Conservation (phyloP, 768 basidiomycete species). For the Hebeloma cylindrosporum region DNA sequence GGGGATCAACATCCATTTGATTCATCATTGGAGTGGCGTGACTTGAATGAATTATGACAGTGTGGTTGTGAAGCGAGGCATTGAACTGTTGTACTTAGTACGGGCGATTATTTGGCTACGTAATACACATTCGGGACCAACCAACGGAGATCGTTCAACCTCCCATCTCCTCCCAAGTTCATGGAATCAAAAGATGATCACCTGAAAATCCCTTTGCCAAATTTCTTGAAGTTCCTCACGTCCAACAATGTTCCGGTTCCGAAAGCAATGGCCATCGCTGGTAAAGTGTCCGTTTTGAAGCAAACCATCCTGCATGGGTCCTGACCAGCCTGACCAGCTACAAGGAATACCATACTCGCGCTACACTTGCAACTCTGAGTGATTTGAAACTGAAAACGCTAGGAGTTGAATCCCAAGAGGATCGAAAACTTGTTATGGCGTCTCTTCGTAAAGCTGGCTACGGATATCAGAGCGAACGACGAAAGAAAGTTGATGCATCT, state of each 20-base stretch:
- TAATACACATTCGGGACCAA: no score
- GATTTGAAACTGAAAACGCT: slow-evolving; percentile 56
- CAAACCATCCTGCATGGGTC: not conserved
- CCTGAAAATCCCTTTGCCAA: slow-evolving; percentile 62
- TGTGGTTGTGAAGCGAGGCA: no score
- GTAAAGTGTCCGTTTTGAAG: slow-evolving; percentile 56
- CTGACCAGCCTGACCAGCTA: slow-evolving; percentile 46
- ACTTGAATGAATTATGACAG: not conserved
- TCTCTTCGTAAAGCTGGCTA: slow-evolving; percentile 70
- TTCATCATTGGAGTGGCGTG: slow-evolving; percentile 5
- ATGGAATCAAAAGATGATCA: slow-evolving; percentile 14
- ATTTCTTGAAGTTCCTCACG: slow-evolving; percentile 67
- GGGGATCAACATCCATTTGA: slow-evolving; percentile 11
- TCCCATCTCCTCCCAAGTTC: not conserved
- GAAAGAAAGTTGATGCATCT: slow-evolving; percentile 13
- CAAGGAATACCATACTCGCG: slow-evolving; percentile 64
- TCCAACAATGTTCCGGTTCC: slow-evolving; percentile 53
- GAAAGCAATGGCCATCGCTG: slow-evolving; percentile 69
- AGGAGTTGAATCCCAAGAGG: slow-evolving; percentile 65
- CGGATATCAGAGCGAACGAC: slow-evolving; percentile 29
- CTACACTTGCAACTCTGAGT: slow-evolving; percentile 55
- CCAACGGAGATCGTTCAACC: no score
- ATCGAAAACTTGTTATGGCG: slow-evolving; percentile 56
- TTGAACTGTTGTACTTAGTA: no score
- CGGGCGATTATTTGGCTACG: no score